phyloP scores from a whole-genome alignment of 495 filamentous ascomycete species.

The Collariella sp. region DNA sequence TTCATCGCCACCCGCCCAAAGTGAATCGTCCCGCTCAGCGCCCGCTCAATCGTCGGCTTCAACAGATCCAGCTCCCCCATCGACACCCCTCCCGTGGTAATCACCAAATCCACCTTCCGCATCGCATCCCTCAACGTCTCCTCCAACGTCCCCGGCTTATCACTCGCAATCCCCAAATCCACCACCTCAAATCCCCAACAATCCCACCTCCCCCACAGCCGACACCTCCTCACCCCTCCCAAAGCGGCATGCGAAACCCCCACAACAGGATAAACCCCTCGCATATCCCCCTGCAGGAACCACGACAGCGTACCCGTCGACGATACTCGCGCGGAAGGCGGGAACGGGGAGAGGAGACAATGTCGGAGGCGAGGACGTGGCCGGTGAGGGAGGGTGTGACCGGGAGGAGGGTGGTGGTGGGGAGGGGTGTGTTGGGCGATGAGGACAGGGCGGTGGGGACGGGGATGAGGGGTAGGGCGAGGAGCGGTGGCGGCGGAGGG shows the following conservation, averaged over 20 bases:
- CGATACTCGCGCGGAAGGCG: constrained; percentile 90
- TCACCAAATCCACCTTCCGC: constrained; percentile 66
- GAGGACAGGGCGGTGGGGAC: constrained; percentile 69
- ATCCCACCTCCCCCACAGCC: constrained; percentile 89
- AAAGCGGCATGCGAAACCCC: constrained; percentile 76
- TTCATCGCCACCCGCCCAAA: constrained; percentile 98
- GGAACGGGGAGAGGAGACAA: constrained; percentile 76
- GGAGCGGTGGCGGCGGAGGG: constrained; percentile 65
- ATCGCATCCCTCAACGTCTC: constrained; percentile 64
- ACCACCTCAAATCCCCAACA: constrained; percentile 75
- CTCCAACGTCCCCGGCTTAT: constrained; percentile 71
- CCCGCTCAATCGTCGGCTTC: constrained; percentile 91
- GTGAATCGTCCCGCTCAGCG: constrained; percentile 86
- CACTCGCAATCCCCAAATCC: constrained; percentile 80
- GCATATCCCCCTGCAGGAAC: constrained; percentile 53
- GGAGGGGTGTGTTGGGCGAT: constrained; percentile 61
- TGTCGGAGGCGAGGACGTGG: constrained; percentile 70
- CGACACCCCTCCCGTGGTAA: constrained; percentile 91
- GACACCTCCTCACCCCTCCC: constrained; percentile 69
- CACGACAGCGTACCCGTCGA: constrained; percentile 88
- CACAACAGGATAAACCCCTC: constrained; percentile 77
- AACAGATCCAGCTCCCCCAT: constrained; percentile 98
- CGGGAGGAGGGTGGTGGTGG: constrained; percentile 44
- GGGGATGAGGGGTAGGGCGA: constrained; percentile 86
- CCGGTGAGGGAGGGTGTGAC: constrained; percentile 61